These are phyloP conservation scores for Berkeleyomyces rouxiae DNA, from an alignment of 2,329 filamentous ascomycete genomes.

Conservation along the genomic window DNA sequence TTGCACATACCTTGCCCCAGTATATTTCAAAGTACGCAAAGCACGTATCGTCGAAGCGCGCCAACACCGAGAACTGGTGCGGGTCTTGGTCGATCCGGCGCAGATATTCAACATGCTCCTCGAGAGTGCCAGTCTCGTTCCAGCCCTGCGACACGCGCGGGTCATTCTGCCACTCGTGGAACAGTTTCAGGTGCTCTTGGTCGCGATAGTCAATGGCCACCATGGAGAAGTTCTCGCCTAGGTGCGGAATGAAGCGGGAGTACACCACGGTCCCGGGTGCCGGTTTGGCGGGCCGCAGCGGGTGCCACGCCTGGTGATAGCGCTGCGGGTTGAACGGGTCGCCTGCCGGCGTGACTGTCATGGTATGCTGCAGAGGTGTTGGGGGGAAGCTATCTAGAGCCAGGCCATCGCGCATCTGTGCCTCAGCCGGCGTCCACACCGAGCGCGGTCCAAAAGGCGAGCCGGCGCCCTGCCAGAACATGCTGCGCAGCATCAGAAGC, in stretches of 20 bases:
- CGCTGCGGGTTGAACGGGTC: slow-evolving; percentile 26
- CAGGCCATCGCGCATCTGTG: slow-evolving; percentile 20
- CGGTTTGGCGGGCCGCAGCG: slow-evolving; percentile 55
- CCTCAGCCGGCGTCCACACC: slow-evolving; percentile 36
- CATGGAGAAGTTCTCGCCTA: slow-evolving; percentile 63
- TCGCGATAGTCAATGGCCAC: slow-evolving; percentile 53
- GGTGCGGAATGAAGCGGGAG: slow-evolving; percentile 61
- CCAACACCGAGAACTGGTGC: slow-evolving; percentile 54
- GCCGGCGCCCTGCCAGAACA: slow-evolving; percentile 56
- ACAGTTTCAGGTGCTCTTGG: slow-evolving; percentile 47
- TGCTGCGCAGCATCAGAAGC: slow-evolving; percentile 29
- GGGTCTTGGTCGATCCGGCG: slow-evolving; percentile 51
- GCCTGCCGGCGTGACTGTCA: slow-evolving; percentile 24
- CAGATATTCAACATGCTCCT: slow-evolving; percentile 58
- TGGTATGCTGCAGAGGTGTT: slow-evolving; percentile 31
- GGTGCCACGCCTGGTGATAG: slow-evolving; percentile 45
- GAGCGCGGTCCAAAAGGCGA: slow-evolving; percentile 49
- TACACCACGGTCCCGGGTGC: slow-evolving; percentile 54
- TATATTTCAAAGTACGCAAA: slow-evolving; percentile 74
- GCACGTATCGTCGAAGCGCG: slow-evolving; percentile 49
- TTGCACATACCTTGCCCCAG: slow-evolving; percentile 42
- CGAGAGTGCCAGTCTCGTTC: slow-evolving; percentile 62
- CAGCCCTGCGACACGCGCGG: slow-evolving; percentile 64
- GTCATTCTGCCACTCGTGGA: slow-evolving; percentile 72
- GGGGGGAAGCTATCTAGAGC: slow-evolving; percentile 31